These are phyloP conservation scores for Solanum rostratum DNA, from an alignment of 257 asterid species.

Conservation along the genomic window DNA sequence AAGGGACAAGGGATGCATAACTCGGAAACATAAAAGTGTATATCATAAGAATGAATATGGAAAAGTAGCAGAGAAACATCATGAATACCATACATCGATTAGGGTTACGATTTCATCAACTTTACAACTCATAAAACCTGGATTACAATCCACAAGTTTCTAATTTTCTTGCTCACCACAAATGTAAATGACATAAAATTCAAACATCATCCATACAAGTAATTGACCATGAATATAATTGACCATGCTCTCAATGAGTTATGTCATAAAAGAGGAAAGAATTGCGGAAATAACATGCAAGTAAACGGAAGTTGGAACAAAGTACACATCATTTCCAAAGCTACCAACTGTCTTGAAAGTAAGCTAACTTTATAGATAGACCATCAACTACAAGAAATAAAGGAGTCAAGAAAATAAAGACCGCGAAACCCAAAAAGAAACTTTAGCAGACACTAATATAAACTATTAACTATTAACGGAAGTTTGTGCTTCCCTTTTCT, in stretches of 20 bases:
- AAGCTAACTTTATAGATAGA: constrained; percentile 16
- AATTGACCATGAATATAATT: not conserved
- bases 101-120: not conserved
- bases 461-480: constrained; percentile 28
- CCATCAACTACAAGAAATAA: constrained; percentile 22
- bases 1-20: not conserved
- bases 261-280: not conserved
- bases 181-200: not conserved
- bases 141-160: not conserved
- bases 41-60: not conserved
- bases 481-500: constrained; percentile 34
- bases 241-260: not conserved
- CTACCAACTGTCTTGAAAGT: not conserved
- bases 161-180: not conserved
- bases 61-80: not conserved
- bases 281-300: not conserved
- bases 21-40: not conserved
- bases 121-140: not conserved
- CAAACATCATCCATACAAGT: no score
- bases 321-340: not conserved
- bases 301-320: not conserved
- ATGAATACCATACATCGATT: not conserved
- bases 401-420: constrained; percentile 33
- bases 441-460: constrained; percentile 20
- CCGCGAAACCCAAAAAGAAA: constrained; percentile 22